Conservation (phyloP, 768 basidiomycete species). For the Kwoniella sp. region DNA sequence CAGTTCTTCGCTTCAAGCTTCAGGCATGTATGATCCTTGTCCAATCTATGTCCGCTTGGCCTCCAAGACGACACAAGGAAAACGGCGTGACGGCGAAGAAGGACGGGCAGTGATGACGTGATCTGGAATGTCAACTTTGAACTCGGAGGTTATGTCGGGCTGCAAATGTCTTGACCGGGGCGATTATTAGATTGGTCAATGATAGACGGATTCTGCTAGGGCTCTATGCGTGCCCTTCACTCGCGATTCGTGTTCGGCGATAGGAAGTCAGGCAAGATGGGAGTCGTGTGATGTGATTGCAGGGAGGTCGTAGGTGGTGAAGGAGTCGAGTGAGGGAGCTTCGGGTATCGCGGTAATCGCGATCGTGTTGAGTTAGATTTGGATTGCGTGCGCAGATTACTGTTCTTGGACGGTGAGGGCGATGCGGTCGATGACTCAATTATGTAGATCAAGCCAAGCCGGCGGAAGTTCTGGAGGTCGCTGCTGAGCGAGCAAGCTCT, state of each 20-base stretch:
- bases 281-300: no score
- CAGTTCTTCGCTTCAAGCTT: not conserved
- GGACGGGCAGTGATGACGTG: not conserved
- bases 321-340: no score
- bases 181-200: no score
- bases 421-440: no score
- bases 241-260: not conserved
- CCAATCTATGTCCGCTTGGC: conserved; percentile 1
- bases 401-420: not conserved
- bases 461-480: not conserved
- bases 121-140: not conserved
- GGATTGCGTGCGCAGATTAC: no score
- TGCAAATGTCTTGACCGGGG: not conserved
- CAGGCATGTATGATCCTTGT: not conserved
- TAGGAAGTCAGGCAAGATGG: not conserved
- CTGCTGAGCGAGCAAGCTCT: no score
- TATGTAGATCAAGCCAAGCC: not conserved
- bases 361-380: no score
- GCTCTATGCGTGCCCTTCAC: not conserved
- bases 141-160: not conserved
- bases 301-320: no score
- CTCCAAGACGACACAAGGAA: not conserved
- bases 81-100: not conserved
- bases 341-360: not conserved
- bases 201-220: no score